phyloP scores from a whole-genome alignment of 257 asterid genomes.

The Nicotiana benthamiana region DNA sequence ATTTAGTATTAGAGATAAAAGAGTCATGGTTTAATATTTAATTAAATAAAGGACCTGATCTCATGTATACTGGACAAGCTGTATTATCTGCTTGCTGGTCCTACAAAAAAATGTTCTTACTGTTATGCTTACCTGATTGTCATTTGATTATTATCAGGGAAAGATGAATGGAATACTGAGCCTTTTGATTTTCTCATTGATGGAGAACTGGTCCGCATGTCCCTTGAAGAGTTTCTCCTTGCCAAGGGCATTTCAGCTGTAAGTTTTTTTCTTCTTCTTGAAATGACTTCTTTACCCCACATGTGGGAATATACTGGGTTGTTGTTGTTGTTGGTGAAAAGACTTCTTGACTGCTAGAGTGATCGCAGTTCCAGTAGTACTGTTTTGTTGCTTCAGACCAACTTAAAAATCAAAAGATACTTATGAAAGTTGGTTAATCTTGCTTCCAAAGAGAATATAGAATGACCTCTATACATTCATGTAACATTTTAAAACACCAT shows the following conservation, averaged over 20 bases:
- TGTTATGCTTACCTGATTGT: neutral
- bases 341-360: neutral
- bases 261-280: slow-evolving; percentile 15
- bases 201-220: slow-evolving; percentile 83
- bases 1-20: neutral
- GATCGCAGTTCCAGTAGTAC: neutral
- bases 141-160: slow-evolving; percentile 28
- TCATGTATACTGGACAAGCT: neutral
- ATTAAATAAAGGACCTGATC: neutral
- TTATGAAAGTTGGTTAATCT: neutral
- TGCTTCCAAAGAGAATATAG: neutral
- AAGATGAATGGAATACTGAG: slow-evolving; percentile 58
- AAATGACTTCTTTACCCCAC: neutral
- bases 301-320: too few species aligned
- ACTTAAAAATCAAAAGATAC: neutral
- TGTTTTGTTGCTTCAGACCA: neutral
- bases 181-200: slow-evolving; percentile 87
- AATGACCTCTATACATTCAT: neutral
- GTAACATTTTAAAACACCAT: neutral
- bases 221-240: slow-evolving; percentile 85
- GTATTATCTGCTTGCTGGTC: neutral
- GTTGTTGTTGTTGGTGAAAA: too few species aligned
- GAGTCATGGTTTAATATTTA: neutral
- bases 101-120: neutral
- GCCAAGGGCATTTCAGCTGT: slow-evolving; percentile 92